Percentiles rank a stretch among this genome's conserved stretches.
Conservation (phyloP, 2,329 filamentous ascomycete genomes). For the Juglanconis sp. region DNA sequence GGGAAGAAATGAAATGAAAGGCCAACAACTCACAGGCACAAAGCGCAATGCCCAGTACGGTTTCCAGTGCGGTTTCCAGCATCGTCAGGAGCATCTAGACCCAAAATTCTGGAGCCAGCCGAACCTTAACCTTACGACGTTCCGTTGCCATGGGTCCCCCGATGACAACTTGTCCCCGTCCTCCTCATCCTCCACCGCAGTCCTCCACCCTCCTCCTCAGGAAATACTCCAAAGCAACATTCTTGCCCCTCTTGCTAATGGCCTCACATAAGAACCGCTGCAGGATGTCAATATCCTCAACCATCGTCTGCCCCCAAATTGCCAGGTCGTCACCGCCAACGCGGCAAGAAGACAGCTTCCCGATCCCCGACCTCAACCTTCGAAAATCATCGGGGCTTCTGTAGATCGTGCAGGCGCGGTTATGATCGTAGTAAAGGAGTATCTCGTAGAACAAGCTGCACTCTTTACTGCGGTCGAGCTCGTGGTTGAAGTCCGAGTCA, state of each 20-base stretch:
- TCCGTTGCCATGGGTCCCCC: background rate
- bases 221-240: slow-evolving; percentile 26
- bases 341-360: background rate
- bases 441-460: slow-evolving; percentile 22
- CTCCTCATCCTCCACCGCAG: slow-evolving; percentile 18
- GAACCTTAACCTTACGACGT: background rate
- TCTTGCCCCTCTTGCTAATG: slow-evolving; percentile 15
- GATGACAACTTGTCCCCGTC: background rate
- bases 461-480: slow-evolving; percentile 18
- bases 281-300: slow-evolving; percentile 19
- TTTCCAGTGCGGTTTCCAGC: background rate
- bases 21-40: background rate
- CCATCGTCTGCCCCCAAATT: slow-evolving; percentile 5
- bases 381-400: slow-evolving; percentile 28
- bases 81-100: background rate
- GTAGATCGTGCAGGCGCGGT: slow-evolving; percentile 31
- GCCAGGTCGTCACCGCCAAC: slow-evolving; percentile 4
- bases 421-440: slow-evolving; percentile 27
- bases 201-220: slow-evolving; percentile 28
- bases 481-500: slow-evolving; percentile 9
- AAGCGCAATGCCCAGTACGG: background rate
- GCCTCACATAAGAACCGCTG: slow-evolving; percentile 21
- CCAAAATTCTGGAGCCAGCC: background rate
- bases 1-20: background rate
- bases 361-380: slow-evolving; percentile 17